Evolutionary conservation across 108 stramenopile genomes (phyloP).

Genomic region (Nannochloropsis granulata): DNA sequence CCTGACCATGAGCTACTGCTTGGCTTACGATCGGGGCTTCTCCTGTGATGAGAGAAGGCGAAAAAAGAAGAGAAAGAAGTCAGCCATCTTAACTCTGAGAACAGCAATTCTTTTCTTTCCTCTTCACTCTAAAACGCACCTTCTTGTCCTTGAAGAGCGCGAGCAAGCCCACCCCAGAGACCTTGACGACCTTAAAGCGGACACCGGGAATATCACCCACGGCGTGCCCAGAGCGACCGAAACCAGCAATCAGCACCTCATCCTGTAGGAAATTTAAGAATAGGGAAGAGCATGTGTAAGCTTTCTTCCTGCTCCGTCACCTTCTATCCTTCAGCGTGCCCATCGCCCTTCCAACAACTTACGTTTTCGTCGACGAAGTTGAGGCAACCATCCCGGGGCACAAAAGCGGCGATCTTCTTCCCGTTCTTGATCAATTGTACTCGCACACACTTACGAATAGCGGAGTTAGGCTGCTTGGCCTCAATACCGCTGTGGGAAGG

Average conservation of each 20-base stretch:
- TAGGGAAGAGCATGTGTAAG: neutral
- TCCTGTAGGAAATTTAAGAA: conserved; percentile 36
- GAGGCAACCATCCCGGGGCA: conserved; percentile 98
- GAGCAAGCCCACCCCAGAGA: conserved; percentile 96
- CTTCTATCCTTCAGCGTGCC: neutral
- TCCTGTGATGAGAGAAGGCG: conserved; percentile 21
- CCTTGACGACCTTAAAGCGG: conserved; percentile 99
- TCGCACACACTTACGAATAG: conserved; percentile 99
- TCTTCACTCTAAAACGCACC: conserved; percentile 29
- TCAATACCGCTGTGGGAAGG: conserved; percentile 68
- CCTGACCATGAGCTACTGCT: neutral
- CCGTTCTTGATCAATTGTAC: conserved; percentile 99
- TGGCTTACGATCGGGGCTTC: conserved; percentile 85
- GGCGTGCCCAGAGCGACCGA: conserved; percentile 98
- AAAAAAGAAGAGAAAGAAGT: neutral
- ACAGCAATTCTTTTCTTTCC: neutral
- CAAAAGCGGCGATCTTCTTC: conserved; percentile 99
- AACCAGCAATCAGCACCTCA: conserved; percentile 99
- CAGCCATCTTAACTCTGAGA: too few relatives aligned
- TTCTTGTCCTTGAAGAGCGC: conserved; percentile 99
- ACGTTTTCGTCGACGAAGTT: conserved; percentile 98
- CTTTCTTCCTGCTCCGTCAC: neutral
- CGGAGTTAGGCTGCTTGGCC: conserved; percentile 99
- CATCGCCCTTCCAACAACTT: neutral
- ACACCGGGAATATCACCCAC: conserved; percentile 99